A percentile compares a stretch with the other conserved stretches of the same genome.
Conservation (phyloP, 768 basidiomycete genomes). For the Hemileccinum rubropunctum region DNA sequence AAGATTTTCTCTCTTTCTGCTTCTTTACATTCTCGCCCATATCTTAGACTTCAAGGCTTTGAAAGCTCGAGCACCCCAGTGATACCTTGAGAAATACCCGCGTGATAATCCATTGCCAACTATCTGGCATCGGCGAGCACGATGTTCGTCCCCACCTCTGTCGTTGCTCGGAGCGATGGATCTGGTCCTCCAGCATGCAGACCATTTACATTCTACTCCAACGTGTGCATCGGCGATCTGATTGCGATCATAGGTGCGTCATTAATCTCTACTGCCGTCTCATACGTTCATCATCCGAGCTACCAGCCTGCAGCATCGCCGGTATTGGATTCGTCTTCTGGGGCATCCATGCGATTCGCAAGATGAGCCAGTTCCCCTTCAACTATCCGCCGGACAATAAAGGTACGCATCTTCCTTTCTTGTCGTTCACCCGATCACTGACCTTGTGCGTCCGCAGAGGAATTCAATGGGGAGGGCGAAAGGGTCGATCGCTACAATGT, state of each 20-base stretch:
- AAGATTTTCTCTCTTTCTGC: too few species aligned
- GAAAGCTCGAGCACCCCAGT: too few species aligned
- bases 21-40: too few species aligned
- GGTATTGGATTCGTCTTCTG: slow-evolving; percentile 18
- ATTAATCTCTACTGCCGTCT: background rate
- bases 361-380: slow-evolving; percentile 17
- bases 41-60: background rate
- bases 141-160: slow-evolving; percentile 8
- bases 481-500: slow-evolving; percentile 6
- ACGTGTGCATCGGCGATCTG: slow-evolving; percentile 24
- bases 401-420: too few species aligned
- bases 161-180: background rate
- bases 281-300: background rate
- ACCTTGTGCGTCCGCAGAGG: slow-evolving; percentile 2
- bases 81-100: background rate
- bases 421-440: too few species aligned
- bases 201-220: slow-evolving; percentile 6
- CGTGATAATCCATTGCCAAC: too few species aligned
- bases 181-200: slow-evolving; percentile 5
- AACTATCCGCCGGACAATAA: background rate
- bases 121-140: too few species aligned
- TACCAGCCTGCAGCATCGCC: slow-evolving; percentile 18
- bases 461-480: background rate
- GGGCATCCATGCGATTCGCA: slow-evolving; percentile 19
- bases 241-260: slow-evolving; percentile 21